Percentiles rank a stretch among this genome's conserved stretches.
phyloP scores from a whole-genome alignment of 306 rosid species.

The cucumber (Cucumis sativus) region DNA sequence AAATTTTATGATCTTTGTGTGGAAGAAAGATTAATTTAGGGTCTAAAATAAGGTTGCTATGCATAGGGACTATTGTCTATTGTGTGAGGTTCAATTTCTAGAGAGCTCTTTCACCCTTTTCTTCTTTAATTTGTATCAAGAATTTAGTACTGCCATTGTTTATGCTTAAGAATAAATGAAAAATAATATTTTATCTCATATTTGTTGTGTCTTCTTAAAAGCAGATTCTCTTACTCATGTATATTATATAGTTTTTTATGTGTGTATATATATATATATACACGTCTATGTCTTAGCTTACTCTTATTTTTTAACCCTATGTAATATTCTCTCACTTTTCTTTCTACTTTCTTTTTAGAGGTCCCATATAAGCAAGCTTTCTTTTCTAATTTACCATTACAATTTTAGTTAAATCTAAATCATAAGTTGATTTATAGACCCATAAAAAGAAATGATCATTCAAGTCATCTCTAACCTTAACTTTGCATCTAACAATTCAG shows the following conservation, averaged over 20 bases:
- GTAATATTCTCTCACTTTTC: conserved; percentile 27
- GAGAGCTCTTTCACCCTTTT: not conserved
- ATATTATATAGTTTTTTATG: not conserved
- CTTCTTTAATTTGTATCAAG: not conserved
- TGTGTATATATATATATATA: not conserved
- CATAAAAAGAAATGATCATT: not conserved
- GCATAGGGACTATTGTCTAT: not conserved
- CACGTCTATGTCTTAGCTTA: not conserved
- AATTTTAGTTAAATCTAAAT: conserved; percentile 3
- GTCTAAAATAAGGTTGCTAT: not conserved
- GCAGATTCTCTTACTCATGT: not conserved
- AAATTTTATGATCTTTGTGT: not conserved
- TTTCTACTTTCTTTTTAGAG: conserved; percentile 23
- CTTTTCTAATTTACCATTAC: not conserved
- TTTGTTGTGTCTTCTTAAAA: not conserved
- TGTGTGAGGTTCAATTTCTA: conserved; percentile 1
- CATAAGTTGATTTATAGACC: conserved; percentile 1
- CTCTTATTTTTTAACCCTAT: not conserved
- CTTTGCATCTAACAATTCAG: not conserved
- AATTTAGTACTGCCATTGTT: conserved; percentile 36
- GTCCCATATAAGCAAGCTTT: conserved; percentile 35
- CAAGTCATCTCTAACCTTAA: not conserved
- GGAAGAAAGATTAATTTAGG: not conserved
- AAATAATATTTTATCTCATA: conserved; percentile 6
- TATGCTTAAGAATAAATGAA: conserved; percentile 28